Conservation (phyloP, 2,329 filamentous ascomycete species). For the Diaporthe helianthi region DNA sequence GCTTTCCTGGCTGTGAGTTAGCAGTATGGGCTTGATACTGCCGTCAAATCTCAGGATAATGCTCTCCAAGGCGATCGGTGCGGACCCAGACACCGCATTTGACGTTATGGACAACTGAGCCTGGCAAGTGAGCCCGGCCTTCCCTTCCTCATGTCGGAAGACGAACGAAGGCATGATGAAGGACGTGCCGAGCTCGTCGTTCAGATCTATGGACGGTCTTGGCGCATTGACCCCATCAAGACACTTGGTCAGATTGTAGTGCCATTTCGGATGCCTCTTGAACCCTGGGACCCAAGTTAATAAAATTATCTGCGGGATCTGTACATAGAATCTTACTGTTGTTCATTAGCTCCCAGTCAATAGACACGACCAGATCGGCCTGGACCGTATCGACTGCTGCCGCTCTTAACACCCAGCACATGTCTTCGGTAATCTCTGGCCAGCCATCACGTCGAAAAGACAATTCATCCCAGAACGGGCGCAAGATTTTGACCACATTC, state of each 20-base stretch:
- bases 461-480: constrained; percentile 64
- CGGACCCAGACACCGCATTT: constrained; percentile 59
- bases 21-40: constrained; percentile 60
- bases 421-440: constrained; percentile 64
- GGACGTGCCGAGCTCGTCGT: constrained; percentile 58
- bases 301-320: background rate
- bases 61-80: constrained; percentile 58
- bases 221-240: constrained; percentile 56
- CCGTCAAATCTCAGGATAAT: constrained; percentile 64
- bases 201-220: constrained; percentile 58
- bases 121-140: constrained; percentile 63
- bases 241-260: constrained; percentile 66
- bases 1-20: constrained; percentile 51
- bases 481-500: constrained; percentile 60
- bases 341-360: constrained; percentile 71
- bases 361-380: constrained; percentile 63
- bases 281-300: constrained; percentile 53
- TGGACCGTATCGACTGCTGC: constrained; percentile 61
- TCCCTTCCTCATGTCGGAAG: constrained; percentile 35
- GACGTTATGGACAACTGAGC: constrained; percentile 67
- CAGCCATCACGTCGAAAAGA: constrained; percentile 66
- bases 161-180: constrained; percentile 56
- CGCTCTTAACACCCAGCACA: constrained; percentile 66
- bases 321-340: constrained; percentile 54
- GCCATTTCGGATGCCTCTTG: constrained; percentile 61